Conservation (phyloP, 768 basidiomycete genomes). For the Rickenella mellea region DNA sequence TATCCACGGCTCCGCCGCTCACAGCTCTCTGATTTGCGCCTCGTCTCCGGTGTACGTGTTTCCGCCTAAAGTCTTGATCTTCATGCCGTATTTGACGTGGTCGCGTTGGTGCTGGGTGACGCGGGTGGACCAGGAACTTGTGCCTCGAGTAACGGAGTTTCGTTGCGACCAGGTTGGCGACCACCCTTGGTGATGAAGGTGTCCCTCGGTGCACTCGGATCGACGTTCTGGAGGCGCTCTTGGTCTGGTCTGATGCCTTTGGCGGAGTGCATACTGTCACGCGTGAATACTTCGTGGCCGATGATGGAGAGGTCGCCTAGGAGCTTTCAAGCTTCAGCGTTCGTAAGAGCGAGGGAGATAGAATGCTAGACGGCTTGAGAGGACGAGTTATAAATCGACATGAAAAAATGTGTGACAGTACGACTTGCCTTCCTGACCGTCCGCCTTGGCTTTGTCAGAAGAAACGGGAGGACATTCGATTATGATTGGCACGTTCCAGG, state of each 20-base stretch:
- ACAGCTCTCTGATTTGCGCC: conserved; percentile 15
- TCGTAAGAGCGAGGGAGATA: conserved; percentile 84
- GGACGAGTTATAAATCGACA: too few species aligned
- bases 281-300: conserved; percentile 77
- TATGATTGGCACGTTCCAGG: conserved; percentile 31
- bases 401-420: conserved; percentile 85
- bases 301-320: conserved; percentile 68
- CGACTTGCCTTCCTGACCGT: conserved; percentile 58
- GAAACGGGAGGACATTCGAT: conserved; percentile 30
- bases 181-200: conserved; percentile 47
- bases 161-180: conserved; percentile 27
- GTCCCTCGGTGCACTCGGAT: conserved; percentile 60
- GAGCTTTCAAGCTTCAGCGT: conserved; percentile 87
- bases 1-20: conserved; percentile 10
- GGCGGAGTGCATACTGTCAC: conserved; percentile 61
- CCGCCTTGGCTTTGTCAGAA: conserved; percentile 48
- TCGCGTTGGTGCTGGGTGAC: conserved; percentile 44
- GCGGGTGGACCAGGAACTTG: conserved; percentile 18
- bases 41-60: conserved; percentile 16
- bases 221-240: conserved; percentile 51
- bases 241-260: conserved; percentile 55
- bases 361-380: too few species aligned
- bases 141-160: conserved; percentile 39
- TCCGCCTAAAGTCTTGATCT: conserved; percentile 15
- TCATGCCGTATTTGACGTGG: conserved; percentile 27